These are phyloP conservation scores for Primulina huaijiensis DNA, from an alignment of 257 asterid genomes.

Conservation along the genomic window DNA sequence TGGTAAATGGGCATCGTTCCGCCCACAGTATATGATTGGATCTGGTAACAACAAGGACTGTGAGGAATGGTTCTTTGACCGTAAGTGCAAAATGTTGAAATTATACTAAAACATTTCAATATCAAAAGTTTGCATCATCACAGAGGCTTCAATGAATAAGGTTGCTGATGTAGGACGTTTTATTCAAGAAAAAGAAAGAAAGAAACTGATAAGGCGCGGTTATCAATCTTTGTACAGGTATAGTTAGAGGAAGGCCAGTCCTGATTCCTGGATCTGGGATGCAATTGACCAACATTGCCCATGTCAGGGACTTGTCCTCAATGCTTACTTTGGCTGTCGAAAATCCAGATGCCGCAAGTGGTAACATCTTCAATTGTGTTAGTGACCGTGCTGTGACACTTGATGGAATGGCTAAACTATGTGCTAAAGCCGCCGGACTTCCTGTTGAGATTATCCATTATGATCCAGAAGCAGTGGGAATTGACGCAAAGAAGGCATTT, in stretches of 20 bases:
- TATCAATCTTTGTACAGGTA: constrained; percentile 42
- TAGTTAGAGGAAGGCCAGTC: constrained; percentile 78
- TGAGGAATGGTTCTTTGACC: constrained; percentile 97
- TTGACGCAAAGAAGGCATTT: constrained; percentile 90
- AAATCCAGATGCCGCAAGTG: constrained; percentile 66
- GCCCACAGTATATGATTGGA: constrained; percentile 96
- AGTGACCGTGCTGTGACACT: constrained; percentile 94
- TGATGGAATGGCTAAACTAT: constrained; percentile 83
- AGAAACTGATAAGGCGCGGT: background rate
- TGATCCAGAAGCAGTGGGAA: constrained; percentile 79
- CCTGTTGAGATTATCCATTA: constrained; percentile 85
- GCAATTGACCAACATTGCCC: constrained; percentile 86
- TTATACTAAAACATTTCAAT: background rate
- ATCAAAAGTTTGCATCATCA: background rate
- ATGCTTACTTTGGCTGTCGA: constrained; percentile 74
- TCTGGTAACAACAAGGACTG: constrained; percentile 98
- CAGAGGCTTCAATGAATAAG: background rate
- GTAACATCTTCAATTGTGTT: constrained; percentile 76
- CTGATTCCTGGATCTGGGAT: constrained; percentile 89
- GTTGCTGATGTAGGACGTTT: background rate
- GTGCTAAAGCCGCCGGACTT: constrained; percentile 76
- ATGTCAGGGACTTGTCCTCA: constrained; percentile 84
- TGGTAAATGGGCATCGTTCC: constrained; percentile 69
- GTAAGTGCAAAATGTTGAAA: constrained; percentile 44
- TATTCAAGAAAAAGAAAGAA: constrained; percentile 1